phyloP scores from a whole-genome alignment of 140 eudicot genomes.

The Flaveria floridana region DNA sequence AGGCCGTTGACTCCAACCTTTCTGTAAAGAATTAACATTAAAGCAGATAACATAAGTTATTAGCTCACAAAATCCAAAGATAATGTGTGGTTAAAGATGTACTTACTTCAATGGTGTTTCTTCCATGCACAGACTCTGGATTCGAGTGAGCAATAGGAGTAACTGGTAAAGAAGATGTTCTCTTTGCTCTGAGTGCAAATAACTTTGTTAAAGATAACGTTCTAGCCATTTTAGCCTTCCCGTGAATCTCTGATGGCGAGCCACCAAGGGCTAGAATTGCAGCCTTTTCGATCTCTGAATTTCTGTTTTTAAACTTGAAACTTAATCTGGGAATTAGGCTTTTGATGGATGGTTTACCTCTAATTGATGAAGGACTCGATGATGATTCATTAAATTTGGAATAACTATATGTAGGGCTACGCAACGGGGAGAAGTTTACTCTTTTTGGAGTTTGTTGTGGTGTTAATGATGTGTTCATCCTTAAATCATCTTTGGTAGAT shows the following conservation, averaged over 20 bases:
- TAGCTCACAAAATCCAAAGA: constrained; percentile 6
- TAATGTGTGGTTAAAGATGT: constrained; percentile 34
- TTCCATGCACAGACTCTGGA: constrained; percentile 88
- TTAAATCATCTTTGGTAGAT: constrained; percentile 48
- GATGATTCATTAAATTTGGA: constrained; percentile 41
- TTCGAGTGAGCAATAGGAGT: constrained; percentile 84
- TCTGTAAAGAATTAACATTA: constrained; percentile 48
- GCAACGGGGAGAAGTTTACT: constrained; percentile 73
- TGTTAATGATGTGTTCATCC: constrained; percentile 51
- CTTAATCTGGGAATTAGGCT: constrained; percentile 71
- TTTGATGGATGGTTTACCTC: constrained; percentile 59
- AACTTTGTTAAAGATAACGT: constrained; percentile 58
- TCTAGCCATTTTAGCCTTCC: constrained; percentile 50
- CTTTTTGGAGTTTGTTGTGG: constrained; percentile 67
- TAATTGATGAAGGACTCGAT: constrained; percentile 52
- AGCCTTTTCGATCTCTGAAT: constrained; percentile 75
- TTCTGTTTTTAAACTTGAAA: constrained; percentile 61
- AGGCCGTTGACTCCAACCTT: constrained; percentile 42
- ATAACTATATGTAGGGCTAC: constrained; percentile 49
- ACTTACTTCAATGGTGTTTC: constrained; percentile 41
- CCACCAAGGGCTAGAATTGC: constrained; percentile 74
- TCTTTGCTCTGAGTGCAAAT: constrained; percentile 50
- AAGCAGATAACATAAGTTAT: background rate
- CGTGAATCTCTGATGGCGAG: constrained; percentile 46
- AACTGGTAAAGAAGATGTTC: constrained; percentile 71